A percentile compares a stretch with the other conserved stretches of the same genome.
phyloP scores from a whole-genome alignment of 129 eudicot genomes.

The Escallonia herrerae region DNA sequence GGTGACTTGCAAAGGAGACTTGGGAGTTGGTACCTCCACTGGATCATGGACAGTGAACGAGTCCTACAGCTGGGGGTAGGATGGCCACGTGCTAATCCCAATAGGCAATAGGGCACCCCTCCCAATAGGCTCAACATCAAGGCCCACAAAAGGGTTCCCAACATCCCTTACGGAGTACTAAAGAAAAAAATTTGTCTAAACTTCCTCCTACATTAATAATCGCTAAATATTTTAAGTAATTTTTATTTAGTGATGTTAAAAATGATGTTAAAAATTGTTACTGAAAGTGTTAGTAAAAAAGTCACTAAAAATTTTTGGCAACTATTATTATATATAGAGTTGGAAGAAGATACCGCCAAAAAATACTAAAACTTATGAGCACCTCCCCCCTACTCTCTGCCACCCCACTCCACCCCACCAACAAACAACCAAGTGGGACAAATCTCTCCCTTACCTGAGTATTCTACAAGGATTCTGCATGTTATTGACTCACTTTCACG shows the following conservation, averaged over 20 bases:
- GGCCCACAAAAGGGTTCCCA: background rate
- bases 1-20: conserved; percentile 8
- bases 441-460: conserved; percentile 17
- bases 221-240: no score
- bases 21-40: conserved; percentile 17
- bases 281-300: no score
- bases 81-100: conserved; percentile 29
- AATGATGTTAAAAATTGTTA: no score
- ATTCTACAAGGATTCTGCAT: conserved; percentile 38
- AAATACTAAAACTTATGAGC: background rate
- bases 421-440: conserved; percentile 1
- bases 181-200: no score
- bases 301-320: no score
- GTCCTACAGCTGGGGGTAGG: conserved; percentile 11
- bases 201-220: no score
- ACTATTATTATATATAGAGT: no score
- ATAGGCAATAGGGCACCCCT: conserved; percentile 18
- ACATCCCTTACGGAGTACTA: no score
- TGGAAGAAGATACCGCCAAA: no score
- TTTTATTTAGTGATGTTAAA: no score
- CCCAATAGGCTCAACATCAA: conserved; percentile 2
- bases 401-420: conserved; percentile 1
- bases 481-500: conserved; percentile 38
- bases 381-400: background rate
- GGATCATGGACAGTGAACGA: conserved; percentile 20